Evolutionary conservation across 2,329 filamentous ascomycete species (phyloP), one percentile per base, ranked within the genome.

Genomic region (Penicillium sp.): DNA sequence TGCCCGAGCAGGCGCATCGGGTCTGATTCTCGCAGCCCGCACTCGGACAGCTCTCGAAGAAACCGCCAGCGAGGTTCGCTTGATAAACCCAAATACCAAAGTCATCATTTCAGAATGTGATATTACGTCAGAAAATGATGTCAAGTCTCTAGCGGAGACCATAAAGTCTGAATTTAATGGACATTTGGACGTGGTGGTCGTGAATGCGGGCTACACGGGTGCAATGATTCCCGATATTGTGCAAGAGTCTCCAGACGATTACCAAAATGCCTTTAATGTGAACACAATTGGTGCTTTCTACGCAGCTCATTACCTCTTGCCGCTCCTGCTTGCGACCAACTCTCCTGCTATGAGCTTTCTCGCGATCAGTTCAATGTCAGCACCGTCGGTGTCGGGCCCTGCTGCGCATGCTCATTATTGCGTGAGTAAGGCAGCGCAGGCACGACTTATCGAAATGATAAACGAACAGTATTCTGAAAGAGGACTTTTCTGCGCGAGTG

Each of bases 351-450:
- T 64, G 46, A 56, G 63, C 2, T 73, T 75, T 52, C 66, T 75
- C 21, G 65, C 61, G 1, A 67, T 75, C 23, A 60, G 58, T 33
- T 67, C 64, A 2, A 65, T 71, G 54, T 70, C 68, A 18, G 67
- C 61, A 5, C 71, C 65, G 9, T 74, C 77, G 3, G 66, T 72
- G 2, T 62, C 65, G 6, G 77, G 75, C 0, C 66, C 70, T 5
- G 72, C 76, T 44, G 77, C 74, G 1, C 78, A 76, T 55, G 62
- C 68, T 14, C 68, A 69, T 28, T 75, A 75, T 56, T 72, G 66
- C 39, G 66, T 73, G 14, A 70, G 64, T 26, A 76, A 76, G 54
- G 63, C 67, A 33, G 73, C 72, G 4, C 71, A 75, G 52, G 63
- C 69, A 13, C 68, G 71, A 24, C 48, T 77, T 16, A 61, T 75